Evolutionary conservation across 108 stramenopile species (phyloP).

Genomic region (Pseudonitzschia multistriata): DNA sequence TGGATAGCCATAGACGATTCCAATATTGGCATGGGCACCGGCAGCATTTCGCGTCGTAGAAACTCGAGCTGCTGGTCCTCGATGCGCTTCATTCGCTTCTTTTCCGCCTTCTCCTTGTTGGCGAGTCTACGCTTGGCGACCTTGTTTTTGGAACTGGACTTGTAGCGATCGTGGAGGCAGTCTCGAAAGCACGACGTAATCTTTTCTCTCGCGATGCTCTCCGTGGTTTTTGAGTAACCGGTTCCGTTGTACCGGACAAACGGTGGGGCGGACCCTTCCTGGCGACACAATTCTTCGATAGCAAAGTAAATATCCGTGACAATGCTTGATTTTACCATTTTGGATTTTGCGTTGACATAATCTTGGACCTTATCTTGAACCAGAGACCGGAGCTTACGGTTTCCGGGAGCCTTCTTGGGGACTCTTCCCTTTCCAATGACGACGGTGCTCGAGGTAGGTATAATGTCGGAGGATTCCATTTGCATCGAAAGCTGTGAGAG

Average conservation of each 20-base stretch:
- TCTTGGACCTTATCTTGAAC: constrained; percentile 10
- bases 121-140: constrained; percentile 13
- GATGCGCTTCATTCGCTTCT: not conserved
- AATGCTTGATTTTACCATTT: constrained; percentile 12
- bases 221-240: not conserved
- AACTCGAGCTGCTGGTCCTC: not conserved
- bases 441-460: not conserved
- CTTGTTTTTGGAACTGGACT: constrained; percentile 19
- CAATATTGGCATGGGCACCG: too few species aligned
- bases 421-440: constrained; percentile 26
- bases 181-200: constrained; percentile 10
- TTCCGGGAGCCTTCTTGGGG: constrained; percentile 16
- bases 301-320: constrained; percentile 20
- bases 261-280: not conserved
- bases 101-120: constrained; percentile 8
- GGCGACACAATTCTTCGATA: constrained; percentile 1
- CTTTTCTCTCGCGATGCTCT: constrained; percentile 16
- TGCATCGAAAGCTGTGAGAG: not conserved
- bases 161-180: constrained; percentile 12
- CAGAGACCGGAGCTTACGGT: constrained; percentile 1
- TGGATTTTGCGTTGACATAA: constrained; percentile 13
- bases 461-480: not conserved
- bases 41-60: not conserved
- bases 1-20: too few species aligned
- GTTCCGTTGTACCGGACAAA: constrained; percentile 10